Evolutionary conservation across 805 yeast genomes (phyloP).

Genomic region (Myxozyma neotropica): DNA sequence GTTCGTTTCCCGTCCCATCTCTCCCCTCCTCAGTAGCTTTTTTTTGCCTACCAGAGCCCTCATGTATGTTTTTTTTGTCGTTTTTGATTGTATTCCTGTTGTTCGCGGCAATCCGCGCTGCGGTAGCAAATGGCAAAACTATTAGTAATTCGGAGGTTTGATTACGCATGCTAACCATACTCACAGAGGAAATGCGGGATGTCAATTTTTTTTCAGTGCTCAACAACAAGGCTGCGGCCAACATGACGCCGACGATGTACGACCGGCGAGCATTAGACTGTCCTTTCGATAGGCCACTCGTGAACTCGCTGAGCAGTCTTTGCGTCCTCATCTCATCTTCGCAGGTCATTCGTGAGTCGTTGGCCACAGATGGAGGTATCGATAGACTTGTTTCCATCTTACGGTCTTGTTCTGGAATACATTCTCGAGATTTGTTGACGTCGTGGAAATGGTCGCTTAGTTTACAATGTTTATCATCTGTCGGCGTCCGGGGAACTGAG

Average conservation of each 20-base stretch:
- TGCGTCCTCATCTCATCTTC: slow-evolving; percentile 85
- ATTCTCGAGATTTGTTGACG: slow-evolving; percentile 52
- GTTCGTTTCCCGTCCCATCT: background rate
- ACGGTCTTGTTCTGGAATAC: slow-evolving; percentile 65
- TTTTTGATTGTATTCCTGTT: background rate
- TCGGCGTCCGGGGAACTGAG: slow-evolving; percentile 94
- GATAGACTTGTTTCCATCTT: slow-evolving; percentile 84
- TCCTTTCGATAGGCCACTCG: slow-evolving; percentile 84
- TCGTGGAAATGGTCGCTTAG: slow-evolving; percentile 98
- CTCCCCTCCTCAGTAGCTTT: background rate
- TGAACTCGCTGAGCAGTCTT: slow-evolving; percentile 86
- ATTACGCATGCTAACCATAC: background rate
- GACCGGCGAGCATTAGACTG: slow-evolving; percentile 92
- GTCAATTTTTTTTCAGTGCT: slow-evolving; percentile 79
- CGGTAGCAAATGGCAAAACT: background rate
- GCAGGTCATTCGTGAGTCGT: slow-evolving; percentile 86
- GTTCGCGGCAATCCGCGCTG: background rate
- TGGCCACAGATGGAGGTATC: slow-evolving; percentile 87
- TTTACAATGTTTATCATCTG: slow-evolving; percentile 85
- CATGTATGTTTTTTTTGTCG: background rate
- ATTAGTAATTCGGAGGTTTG: slow-evolving; percentile 1
- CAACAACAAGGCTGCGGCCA: slow-evolving; percentile 87
- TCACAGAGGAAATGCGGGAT: slow-evolving; percentile 67
- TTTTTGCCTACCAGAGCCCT: background rate
- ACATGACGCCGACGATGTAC: slow-evolving; percentile 83